Evolutionary conservation across 495 filamentous ascomycete genomes (phyloP).

Genomic region (Penicillium flavigenum): DNA sequence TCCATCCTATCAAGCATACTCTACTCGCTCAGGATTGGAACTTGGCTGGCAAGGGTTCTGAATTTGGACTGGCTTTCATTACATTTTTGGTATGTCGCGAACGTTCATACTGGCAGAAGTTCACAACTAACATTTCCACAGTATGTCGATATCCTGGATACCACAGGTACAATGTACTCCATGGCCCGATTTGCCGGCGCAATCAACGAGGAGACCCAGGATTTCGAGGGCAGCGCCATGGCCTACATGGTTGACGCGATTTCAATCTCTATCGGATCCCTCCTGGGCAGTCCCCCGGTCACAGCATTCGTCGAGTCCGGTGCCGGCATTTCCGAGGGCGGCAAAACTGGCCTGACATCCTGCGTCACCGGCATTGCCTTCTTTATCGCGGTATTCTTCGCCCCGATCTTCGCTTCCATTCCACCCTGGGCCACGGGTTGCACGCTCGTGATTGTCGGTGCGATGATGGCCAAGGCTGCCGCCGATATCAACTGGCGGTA

Average conservation of each 20-base stretch:
- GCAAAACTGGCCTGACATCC: conserved; percentile 78
- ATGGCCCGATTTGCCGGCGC: conserved; percentile 77
- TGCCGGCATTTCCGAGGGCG: conserved; percentile 81
- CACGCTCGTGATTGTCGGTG: conserved; percentile 76
- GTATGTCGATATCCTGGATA: conserved; percentile 81
- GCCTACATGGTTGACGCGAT: conserved; percentile 79
- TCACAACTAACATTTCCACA: conserved; percentile 32
- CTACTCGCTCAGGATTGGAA: conserved; percentile 69
- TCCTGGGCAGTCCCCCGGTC: conserved; percentile 72
- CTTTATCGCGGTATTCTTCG: conserved; percentile 84
- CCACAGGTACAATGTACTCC: conserved; percentile 74
- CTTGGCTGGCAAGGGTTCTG: conserved; percentile 57
- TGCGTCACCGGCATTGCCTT: conserved; percentile 74
- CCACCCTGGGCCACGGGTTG: conserved; percentile 82
- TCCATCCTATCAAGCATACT: conserved; percentile 68
- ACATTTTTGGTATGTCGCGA: conserved; percentile 56
- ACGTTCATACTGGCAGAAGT: background rate
- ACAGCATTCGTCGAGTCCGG: conserved; percentile 83
- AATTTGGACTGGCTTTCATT: conserved; percentile 76
- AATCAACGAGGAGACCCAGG: conserved; percentile 69
- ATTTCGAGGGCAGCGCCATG: conserved; percentile 75
- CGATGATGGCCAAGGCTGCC: conserved; percentile 73
- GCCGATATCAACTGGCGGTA: conserved; percentile 84
- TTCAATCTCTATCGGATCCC: conserved; percentile 71
- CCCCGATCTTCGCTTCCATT: conserved; percentile 81